Evolutionary conservation across 1,284 basidiomycete genomes (phyloP).

Genomic region (Rhodotorula mucilaginosa): DNA sequence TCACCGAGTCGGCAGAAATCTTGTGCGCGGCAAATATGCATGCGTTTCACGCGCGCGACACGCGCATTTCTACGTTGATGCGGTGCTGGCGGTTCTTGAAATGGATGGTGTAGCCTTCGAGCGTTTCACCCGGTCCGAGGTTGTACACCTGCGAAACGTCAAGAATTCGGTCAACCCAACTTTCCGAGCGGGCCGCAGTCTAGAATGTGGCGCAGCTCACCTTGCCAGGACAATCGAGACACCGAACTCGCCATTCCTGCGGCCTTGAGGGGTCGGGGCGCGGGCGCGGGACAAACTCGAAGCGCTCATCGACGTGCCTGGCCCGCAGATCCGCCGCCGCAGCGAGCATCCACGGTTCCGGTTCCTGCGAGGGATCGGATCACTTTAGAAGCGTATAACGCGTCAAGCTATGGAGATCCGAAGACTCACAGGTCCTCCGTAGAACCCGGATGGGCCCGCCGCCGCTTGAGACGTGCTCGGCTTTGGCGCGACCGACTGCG

Average conservation of each 20-base stretch:
- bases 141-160: constrained; percentile 69
- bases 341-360: constrained; percentile 32
- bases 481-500: too few species aligned
- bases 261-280: constrained; percentile 56
- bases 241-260: constrained; percentile 88
- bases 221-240: constrained; percentile 90
- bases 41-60: constrained; percentile 21
- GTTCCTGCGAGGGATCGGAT: constrained; percentile 5
- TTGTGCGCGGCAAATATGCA: too few species aligned
- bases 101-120: constrained; percentile 91
- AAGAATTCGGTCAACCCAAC: constrained; percentile 39
- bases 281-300: constrained; percentile 64
- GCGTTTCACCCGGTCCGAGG: constrained; percentile 81
- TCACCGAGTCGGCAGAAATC: too few species aligned
- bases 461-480: neutral
- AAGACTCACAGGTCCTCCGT: neutral
- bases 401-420: too few species aligned
- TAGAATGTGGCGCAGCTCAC: constrained; percentile 53
- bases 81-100: constrained; percentile 72
- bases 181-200: neutral
- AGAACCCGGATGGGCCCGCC: neutral
- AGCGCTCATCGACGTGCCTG: constrained; percentile 76
- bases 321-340: constrained; percentile 65
- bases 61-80: constrained; percentile 56
- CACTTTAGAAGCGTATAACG: too few species aligned